Base-by-base conservation (phyloP, 148 eudicot genomes). In the Camellia lanceoleosa region DNA sequence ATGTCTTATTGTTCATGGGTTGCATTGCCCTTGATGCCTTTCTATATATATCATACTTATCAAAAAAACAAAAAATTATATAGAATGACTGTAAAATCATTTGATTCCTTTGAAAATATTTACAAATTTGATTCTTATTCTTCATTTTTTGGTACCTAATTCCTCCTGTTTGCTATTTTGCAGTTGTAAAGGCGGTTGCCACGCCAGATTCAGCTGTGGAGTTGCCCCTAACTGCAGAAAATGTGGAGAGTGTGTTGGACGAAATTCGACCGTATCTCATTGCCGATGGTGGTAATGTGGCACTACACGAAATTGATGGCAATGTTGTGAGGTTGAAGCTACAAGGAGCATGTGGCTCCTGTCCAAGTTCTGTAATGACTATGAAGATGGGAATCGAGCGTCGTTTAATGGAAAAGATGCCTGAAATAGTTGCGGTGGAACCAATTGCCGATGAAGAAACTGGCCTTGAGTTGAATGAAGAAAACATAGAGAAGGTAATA, bases 311-410 rank as follows among this genome's bases (percentile, higher is more conserved):
- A 85, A 91, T 95, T 79, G 99, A 95, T 86, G 99, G 93, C 58
- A 89, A 89, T 87, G 83, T 95, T 81, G 97, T 93, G 44, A 85
- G 82, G 74, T 82, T 95, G 84, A 93, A 92, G 85, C 82, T 95
- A 68, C 97, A 95, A 87, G 94, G 98, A 78, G 97, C 97, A 23
- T 93, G 98, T 87, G 98, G 98, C 38, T 95, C 97, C 44, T 95
- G 97, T 82, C 97, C 97, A 18, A 95, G 98, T 83, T 89, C 97
- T 80, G 87, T 82, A 47, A 90, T 85, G 78, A 95, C 99, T 65
- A 93, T 95, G 99, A 93, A 91, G 84, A 71, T 95, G 89, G 97
- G 99, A 49, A 93, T 95, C 79, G 99, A 95, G 86, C 92, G 90
- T 23, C 94, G 97, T 46, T 86, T 95, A 58, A 92, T 92, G 93